These are phyloP conservation scores for Zarea fungicola DNA, from an alignment of 2,329 filamentous ascomycete species.

Conservation along the genomic window DNA sequence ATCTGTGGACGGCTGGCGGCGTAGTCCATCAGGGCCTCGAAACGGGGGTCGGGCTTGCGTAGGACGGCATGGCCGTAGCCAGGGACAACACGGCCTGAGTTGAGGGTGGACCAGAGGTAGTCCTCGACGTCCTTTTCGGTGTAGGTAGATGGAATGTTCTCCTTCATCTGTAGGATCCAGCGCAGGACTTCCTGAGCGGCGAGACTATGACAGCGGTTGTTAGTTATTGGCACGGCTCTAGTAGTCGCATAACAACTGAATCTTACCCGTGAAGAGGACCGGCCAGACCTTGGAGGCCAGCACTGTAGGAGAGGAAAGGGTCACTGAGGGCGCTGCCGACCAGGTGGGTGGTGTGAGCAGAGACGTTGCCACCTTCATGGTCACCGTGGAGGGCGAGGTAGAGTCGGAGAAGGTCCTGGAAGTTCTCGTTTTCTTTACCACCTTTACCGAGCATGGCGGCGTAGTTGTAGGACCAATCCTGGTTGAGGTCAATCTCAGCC, in stretches of 20 bases:
- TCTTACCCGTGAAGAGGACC: constrained; percentile 63
- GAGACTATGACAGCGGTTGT: constrained; percentile 44
- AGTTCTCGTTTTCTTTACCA: constrained; percentile 81
- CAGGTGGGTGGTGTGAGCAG: constrained; percentile 88
- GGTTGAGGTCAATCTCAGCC: constrained; percentile 68
- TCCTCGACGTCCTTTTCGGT: constrained; percentile 75
- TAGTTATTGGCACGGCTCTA: no score
- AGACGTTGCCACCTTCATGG: constrained; percentile 97
- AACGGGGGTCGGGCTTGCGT: constrained; percentile 93
- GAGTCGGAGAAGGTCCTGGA: constrained; percentile 89
- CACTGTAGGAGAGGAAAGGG: constrained; percentile 92
- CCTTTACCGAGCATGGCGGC: constrained; percentile 91
- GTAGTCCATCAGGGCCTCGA: constrained; percentile 95
- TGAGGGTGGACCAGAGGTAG: constrained; percentile 90
- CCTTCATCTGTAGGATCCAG: constrained; percentile 96
- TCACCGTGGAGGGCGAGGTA: constrained; percentile 97
- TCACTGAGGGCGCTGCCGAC: constrained; percentile 93
- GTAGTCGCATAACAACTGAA: no score
- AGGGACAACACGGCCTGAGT: constrained; percentile 88
- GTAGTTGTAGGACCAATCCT: constrained; percentile 99
- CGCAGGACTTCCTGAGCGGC: constrained; percentile 95
- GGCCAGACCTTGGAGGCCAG: constrained; percentile 89
- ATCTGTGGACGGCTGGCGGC: constrained; percentile 81
- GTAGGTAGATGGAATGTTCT: constrained; percentile 72
- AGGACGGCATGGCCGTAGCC: constrained; percentile 95